Base-by-base conservation (phyloP, 129 eudicot species). In the Ambrosia artemisiifolia region DNA sequence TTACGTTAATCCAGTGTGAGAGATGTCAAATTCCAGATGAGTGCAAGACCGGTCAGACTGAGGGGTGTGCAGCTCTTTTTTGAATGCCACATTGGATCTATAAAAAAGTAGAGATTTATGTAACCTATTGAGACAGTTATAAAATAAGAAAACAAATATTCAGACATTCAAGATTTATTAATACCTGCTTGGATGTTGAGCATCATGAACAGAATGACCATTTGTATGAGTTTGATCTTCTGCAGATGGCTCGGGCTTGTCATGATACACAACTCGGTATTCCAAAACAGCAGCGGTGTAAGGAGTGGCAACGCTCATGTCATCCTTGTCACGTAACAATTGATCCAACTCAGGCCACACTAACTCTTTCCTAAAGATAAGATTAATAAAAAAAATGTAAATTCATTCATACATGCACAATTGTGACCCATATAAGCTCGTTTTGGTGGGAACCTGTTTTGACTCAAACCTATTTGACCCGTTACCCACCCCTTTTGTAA, bases 171-270 rank as follows among this genome's bases (percentile, higher is more conserved):
- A 60, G 42, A 19, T 33, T 38, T 54, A 11, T 83, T 80, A 14
- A 10, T 81, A 92, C 97, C 97, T 92, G 95, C 82, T 78, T n/a
- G 98, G 98, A 71, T 93, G 96, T 56, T 93, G 98, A 71, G 98
- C 85, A 80, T 93, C 98, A 83, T 73, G 77, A n/a, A 82, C 75
- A 57, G 83, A 56, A 72, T 86, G 88, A 42, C 91, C 91, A 75
- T 86, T 88, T 65, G 90, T 74, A 11, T 73, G 83, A 71, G 68
- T 78, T 40, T 74, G 81, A 54, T 75, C 83, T 67, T 70, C 57
- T 16, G 49, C 11, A 32, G 73, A 69, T 14, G 78, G 63, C 36
- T 86, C 84, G 0, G 65, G 28, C 60, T 61, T 71, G 43, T 92
- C 91, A 79, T 86, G 91, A 79, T 57, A 75, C 18, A 77, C 77